Evolutionary conservation across 345 rosid genomes (phyloP), one percentile per base, ranked within the genome.

Genomic region (Bruguiera sexangula): DNA sequence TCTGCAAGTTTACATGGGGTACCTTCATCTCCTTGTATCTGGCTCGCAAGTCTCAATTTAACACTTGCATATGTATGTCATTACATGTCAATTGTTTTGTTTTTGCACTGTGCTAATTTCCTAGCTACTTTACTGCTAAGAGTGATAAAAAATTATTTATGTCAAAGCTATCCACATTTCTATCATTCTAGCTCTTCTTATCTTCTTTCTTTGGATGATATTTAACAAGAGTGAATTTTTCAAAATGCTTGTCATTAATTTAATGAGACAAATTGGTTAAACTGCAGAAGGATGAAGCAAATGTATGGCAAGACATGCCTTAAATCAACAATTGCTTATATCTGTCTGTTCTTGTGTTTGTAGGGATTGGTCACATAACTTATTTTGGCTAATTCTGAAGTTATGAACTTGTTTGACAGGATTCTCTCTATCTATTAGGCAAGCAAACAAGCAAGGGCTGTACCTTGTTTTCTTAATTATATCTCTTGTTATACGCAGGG

Each of bases 1-100:
- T 95, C 98, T 16, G 98, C 99, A 16, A 87, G 85, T 79, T 79
- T 95, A 77, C 99, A 95, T 39, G 98, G 99, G 96, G 98, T 95
- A 86, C 43, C 48, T 73, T 51, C 63, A 11, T 53, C 37, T 31
- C 26, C 58, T 60, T 27, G 10, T 39, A 9, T 60, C 53, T 32
- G 73, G 65, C 30, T 67, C 51, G 63, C 65, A 24, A 63, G 21
- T 69, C 50, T 66, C 62, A 26, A 63, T 57, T 75, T 55, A 54
- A 56, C 50, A 31, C 11, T 58, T 32, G 39, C 29, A 20, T 46
- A 21, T 9, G 4, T 31, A 22, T 75, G 48, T 34, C 3, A 60
- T 39, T 10, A 11, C 9, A 34, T 7, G 37, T 34, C 37, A 7
- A 34, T 34, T 34, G 2, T 18, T 60, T 62, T 13, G n/a, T 8